Percentiles rank a stretch among this genome's conserved stretches.
phyloP scores from a whole-genome alignment of 78 protist species.

The Ministeria vibrans region DNA sequence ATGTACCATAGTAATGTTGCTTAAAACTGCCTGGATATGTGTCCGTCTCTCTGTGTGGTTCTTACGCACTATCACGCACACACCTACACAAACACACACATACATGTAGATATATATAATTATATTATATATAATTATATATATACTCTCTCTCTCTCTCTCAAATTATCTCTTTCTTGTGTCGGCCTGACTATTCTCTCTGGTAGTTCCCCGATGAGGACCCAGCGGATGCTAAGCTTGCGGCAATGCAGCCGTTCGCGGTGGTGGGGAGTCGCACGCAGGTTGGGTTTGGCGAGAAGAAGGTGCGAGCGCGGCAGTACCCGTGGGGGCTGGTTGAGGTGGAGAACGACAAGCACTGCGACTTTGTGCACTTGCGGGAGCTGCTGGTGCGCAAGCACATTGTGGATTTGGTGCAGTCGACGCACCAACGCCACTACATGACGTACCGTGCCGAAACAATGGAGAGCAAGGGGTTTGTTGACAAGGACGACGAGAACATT shows the following conservation, averaged over 20 bases:
- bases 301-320: not conserved
- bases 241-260: not conserved
- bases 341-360: constrained; percentile 10
- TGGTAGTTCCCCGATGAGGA: not conserved
- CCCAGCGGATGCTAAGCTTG: not conserved
- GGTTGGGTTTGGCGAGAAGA: not conserved
- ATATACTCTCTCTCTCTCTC: no score
- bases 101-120: no score
- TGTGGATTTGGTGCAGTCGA: not conserved
- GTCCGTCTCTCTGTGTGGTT: not conserved
- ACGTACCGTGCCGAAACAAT: not conserved
- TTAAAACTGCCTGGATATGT: not conserved
- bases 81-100: no score
- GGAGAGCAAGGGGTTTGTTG: not conserved
- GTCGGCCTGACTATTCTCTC: not conserved
- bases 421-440: not conserved
- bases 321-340: constrained; percentile 12
- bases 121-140: no score
- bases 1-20: not conserved
- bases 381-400: not conserved
- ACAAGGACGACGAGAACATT: not conserved
- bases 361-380: not conserved
- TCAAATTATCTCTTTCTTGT: no score
- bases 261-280: not conserved
- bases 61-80: no score